A percentile compares a stretch with the other conserved stretches of the same genome.
Conservation (phyloP, 352 stramenopile species). For the Phytophthora kernoviae region DNA sequence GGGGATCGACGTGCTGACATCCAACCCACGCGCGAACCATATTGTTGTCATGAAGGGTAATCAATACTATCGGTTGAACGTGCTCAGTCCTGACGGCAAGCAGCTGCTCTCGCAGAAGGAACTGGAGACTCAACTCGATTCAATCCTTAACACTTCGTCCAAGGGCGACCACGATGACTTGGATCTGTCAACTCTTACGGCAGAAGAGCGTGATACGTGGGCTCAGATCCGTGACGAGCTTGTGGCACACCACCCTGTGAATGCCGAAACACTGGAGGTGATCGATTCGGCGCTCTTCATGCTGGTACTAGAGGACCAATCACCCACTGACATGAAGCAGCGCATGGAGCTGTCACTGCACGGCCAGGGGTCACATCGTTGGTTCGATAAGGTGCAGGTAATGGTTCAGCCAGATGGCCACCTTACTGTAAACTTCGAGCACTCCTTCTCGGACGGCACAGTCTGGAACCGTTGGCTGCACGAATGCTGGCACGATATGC, state of each 20-base stretch:
- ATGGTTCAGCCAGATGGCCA: conserved; percentile 85
- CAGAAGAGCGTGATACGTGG: conserved; percentile 87
- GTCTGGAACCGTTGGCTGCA: conserved; percentile 93
- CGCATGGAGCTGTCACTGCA: conserved; percentile 86
- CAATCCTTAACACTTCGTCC: conserved; percentile 64
- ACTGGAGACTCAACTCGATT: conserved; percentile 67
- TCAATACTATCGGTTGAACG: conserved; percentile 84
- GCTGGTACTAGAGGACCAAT: conserved; percentile 85
- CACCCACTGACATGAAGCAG: conserved; percentile 65
- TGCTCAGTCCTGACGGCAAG: conserved; percentile 84
- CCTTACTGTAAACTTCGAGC: conserved; percentile 94
- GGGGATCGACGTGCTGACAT: conserved; percentile 75
- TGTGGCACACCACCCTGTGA: conserved; percentile 67
- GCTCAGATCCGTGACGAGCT: conserved; percentile 77
- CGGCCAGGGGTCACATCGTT: conserved; percentile 81
- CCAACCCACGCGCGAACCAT: conserved; percentile 78
- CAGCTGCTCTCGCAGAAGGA: conserved; percentile 75
- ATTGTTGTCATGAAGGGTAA: conserved; percentile 90
- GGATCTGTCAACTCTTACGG: conserved; percentile 80
- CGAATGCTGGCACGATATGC: conserved; percentile 92
- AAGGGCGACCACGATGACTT: conserved; percentile 58
- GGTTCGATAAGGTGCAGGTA: conserved; percentile 95
- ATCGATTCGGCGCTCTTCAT: conserved; percentile 93
- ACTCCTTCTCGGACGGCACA: conserved; percentile 94
- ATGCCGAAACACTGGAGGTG: conserved; percentile 65